Evolutionary conservation across 179 eudicot species (phyloP), one percentile per base, ranked within the genome.

Genomic region (Beta macrorhiza): DNA sequence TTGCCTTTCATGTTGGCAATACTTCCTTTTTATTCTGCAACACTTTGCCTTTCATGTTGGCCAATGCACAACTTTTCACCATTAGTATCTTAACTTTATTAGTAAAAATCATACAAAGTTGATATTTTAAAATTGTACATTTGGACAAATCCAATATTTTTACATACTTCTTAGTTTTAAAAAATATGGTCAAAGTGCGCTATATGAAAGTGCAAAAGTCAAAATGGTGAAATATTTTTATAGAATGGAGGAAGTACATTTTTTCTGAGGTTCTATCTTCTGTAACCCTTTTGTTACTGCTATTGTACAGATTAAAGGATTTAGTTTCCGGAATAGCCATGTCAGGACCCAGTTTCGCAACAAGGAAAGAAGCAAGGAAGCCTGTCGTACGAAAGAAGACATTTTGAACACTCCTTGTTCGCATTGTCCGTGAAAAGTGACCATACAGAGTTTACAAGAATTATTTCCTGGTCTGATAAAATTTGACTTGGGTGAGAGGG

Each of bases 311-410:
- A 82, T 84, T 93, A 79, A 93, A 92, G 86, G 99, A 95, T 83
- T 74, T 95, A 82, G 86, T 90, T 13, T 72, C 89, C 51, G 98
- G 92, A 65, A 81, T 81, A 53, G 73, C 89, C 29, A 42, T 77
- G 63, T 72, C 90, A 37, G 90, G 92, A 57, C 80, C 92, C 79
- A 47, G 72, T 78, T 84, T 85, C 52, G 77, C 87, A 45, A 83
- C 90, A 71, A 95, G 91, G 89, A 93, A 89, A 87, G 97, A 90
- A 81, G 89, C 82, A 51, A 89, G 86, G 84, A 91, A 88, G 83
- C 85, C 90, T 0, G 81, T 83, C 6, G 61, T 88, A 59, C 87
- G 94, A 76, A 95, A 91, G 85, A 95, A 88, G 91, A 91, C 98
- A 17, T 93, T 87, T 81, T 93, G 83, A 91, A 51, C 75, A 42